Evolutionary conservation across 2,329 filamentous ascomycete genomes (phyloP).

Genomic region (Fonsecaea pugnacius): DNA sequence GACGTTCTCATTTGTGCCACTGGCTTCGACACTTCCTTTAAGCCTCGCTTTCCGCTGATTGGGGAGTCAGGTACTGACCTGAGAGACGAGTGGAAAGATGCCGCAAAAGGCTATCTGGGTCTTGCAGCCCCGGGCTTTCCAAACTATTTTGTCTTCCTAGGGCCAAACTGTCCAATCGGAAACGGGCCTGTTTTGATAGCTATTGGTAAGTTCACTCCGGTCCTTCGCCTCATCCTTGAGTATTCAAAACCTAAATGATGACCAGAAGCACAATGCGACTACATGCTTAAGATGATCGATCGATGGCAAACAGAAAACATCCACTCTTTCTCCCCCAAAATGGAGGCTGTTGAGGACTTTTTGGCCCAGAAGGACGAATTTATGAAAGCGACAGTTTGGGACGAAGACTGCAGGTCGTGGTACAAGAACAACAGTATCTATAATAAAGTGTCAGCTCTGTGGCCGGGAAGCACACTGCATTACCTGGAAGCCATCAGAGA

Average conservation of each 20-base stretch:
- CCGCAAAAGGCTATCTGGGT: too few relatives aligned
- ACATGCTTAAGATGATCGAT: slow-evolving; percentile 39
- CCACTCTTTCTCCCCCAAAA: slow-evolving; percentile 43
- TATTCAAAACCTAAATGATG: too few relatives aligned
- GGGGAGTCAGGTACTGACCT: slow-evolving; percentile 36
- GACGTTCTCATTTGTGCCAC: slow-evolving; percentile 42
- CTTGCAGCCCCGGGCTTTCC: slow-evolving; percentile 42
- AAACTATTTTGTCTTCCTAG: slow-evolving; percentile 43
- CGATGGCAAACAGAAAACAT: slow-evolving; percentile 47
- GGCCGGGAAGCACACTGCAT: too few relatives aligned
- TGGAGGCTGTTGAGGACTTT: slow-evolving; percentile 42
- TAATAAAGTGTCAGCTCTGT: too few relatives aligned
- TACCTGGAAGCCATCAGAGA: too few relatives aligned
- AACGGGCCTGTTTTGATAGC: slow-evolving; percentile 38
- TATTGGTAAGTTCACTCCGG: too few relatives aligned
- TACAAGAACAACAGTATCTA: too few relatives aligned
- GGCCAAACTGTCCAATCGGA: slow-evolving; percentile 42
- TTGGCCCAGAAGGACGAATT: too few relatives aligned
- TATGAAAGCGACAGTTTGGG: too few relatives aligned
- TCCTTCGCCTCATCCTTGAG: too few relatives aligned
- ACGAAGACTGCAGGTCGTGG: too few relatives aligned
- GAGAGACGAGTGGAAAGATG: slow-evolving; percentile 39
- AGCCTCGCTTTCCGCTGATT: slow-evolving; percentile 43
- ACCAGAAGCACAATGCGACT: slow-evolving; percentile 37
- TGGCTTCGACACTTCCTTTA: slow-evolving; percentile 31